Evolutionary conservation across 495 filamentous ascomycete genomes (phyloP).

Genomic region (Aspergillus heteromorphus): DNA sequence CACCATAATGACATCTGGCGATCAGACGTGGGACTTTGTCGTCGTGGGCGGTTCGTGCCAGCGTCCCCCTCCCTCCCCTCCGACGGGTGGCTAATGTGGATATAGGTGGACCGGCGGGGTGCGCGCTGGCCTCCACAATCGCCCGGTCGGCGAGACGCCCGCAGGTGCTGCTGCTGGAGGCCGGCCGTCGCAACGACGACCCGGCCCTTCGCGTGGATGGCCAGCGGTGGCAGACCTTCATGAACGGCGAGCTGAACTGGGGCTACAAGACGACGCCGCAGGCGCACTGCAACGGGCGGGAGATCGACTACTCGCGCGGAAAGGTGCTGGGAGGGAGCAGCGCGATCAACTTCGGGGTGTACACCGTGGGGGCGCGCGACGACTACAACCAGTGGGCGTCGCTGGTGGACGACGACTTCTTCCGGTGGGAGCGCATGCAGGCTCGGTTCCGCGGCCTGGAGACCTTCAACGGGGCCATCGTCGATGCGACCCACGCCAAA

Average conservation of each 20-base stretch:
- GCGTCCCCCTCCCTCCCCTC: not conserved
- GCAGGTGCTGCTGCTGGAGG: constrained; percentile 53
- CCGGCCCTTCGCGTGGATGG: constrained; percentile 40
- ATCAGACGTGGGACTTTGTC: constrained; percentile 45
- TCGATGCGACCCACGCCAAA: constrained; percentile 27
- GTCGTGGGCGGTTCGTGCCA: constrained; percentile 46
- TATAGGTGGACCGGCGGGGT: constrained; percentile 54
- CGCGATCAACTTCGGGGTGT: constrained; percentile 61
- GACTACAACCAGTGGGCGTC: constrained; percentile 57
- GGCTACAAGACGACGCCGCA: constrained; percentile 57
- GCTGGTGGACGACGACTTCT: constrained; percentile 37
- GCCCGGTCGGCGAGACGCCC: constrained; percentile 40
- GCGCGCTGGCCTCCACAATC: constrained; percentile 42
- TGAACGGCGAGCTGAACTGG: constrained; percentile 48
- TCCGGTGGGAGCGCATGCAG: constrained; percentile 45
- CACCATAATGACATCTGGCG: not conserved
- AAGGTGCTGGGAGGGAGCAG: constrained; percentile 56
- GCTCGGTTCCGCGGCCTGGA: constrained; percentile 48
- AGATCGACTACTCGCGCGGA: constrained; percentile 54
- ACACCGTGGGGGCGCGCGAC: constrained; percentile 48
- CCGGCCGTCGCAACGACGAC: constrained; percentile 48
- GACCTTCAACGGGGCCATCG: constrained; percentile 41
- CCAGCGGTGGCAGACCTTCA: constrained; percentile 48
- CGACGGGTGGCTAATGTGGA: not conserved
- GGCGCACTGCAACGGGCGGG: constrained; percentile 40